Evolutionary conservation across 495 filamentous ascomycete genomes (phyloP).

Genomic region (Penicillium simplicissimum): DNA sequence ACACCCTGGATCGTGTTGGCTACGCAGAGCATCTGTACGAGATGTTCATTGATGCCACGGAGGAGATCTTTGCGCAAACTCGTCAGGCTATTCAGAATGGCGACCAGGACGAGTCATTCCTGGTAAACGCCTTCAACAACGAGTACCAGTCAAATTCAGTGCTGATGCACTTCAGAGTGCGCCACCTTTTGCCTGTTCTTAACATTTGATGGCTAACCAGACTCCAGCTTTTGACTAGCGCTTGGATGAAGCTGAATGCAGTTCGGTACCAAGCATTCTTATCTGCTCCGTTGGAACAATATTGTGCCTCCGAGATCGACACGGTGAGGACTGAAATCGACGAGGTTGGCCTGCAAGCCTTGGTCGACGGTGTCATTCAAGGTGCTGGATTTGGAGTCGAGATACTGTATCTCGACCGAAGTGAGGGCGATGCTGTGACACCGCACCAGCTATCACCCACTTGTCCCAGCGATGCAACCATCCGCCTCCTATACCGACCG

Average conservation of each 20-base stretch:
- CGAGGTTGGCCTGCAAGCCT: constrained; percentile 73
- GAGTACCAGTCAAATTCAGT: constrained; percentile 64
- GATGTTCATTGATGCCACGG: constrained; percentile 78
- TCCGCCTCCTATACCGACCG: constrained; percentile 70
- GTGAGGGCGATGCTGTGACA: constrained; percentile 76
- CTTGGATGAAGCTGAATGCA: constrained; percentile 78
- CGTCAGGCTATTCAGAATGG: constrained; percentile 51
- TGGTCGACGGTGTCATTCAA: constrained; percentile 79
- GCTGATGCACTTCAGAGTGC: constrained; percentile 69
- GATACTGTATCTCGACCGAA: constrained; percentile 89
- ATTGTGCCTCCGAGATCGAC: constrained; percentile 71
- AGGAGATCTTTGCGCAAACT: constrained; percentile 62
- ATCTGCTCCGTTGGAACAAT: constrained; percentile 61
- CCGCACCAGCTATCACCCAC: constrained; percentile 66
- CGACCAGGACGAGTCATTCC: constrained; percentile 57
- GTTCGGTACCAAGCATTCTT: constrained; percentile 72
- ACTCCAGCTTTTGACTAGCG: constrained; percentile 73
- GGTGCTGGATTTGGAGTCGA: constrained; percentile 74
- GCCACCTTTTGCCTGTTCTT: constrained; percentile 9
- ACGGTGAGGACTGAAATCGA: constrained; percentile 82
- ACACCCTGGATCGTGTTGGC: constrained; percentile 69
- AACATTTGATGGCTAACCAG: constrained; percentile 14
- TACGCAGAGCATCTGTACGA: constrained; percentile 69
- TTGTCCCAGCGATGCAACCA: constrained; percentile 54
- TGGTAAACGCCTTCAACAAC: constrained; percentile 78